Conservation (phyloP, 2,329 filamentous ascomycete genomes). For the Neopestalotiopsis rosae region DNA sequence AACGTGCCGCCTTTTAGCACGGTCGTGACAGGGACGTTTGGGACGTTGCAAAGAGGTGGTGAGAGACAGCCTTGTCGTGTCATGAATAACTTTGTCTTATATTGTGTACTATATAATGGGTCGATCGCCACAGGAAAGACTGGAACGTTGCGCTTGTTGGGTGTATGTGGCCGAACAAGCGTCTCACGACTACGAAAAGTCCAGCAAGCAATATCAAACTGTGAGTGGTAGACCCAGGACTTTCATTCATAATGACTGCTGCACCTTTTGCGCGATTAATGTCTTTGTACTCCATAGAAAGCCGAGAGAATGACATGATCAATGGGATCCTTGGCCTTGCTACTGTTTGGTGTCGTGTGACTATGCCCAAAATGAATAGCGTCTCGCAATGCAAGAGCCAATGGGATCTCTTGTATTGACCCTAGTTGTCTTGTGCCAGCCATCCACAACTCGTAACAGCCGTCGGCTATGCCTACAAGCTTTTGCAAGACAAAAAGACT, state of each 20-base stretch:
- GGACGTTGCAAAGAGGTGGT: background rate
- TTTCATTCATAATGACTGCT: background rate
- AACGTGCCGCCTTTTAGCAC: background rate
- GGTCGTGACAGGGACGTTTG: background rate
- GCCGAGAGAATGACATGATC: constrained; percentile 6
- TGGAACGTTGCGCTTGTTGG: background rate
- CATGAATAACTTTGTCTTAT: background rate
- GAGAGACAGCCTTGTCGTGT: background rate
- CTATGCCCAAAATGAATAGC: constrained; percentile 1
- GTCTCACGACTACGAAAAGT: background rate
- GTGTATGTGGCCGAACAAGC: background rate
- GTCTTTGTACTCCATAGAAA: background rate
- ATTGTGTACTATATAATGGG: background rate
- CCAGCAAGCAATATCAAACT: background rate
- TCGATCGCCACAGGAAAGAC: background rate
- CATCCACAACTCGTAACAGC: background rate
- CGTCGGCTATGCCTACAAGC: constrained; percentile 1
- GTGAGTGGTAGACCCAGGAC: too few relatives aligned
- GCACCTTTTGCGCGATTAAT: constrained; percentile 12
- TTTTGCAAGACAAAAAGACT: background rate
- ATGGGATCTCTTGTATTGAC: background rate
- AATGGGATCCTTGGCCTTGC: constrained; percentile 1
- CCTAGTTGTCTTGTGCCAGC: background rate
- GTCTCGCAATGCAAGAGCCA: background rate
- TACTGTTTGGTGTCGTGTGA: constrained; percentile 11